A percentile compares a stretch with the other conserved stretches of the same genome.
Evolutionary conservation across 106 monocot species (phyloP).

Genomic region (Vanilla planifolia): DNA sequence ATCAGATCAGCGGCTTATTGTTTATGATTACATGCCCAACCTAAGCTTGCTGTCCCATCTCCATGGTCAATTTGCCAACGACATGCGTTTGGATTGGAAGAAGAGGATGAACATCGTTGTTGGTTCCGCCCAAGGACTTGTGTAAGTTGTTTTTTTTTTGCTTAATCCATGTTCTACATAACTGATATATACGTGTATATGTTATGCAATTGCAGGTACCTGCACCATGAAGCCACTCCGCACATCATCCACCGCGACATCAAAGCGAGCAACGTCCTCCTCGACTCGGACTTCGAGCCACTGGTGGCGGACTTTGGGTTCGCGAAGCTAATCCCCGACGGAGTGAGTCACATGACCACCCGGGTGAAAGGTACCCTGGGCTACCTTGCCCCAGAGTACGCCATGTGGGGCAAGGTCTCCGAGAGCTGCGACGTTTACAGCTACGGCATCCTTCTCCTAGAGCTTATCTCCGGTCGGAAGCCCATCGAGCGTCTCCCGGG

Average conservation of each 20-base stretch:
- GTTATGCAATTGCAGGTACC: too few species aligned
- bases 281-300: slow-evolving; percentile 27
- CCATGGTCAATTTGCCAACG: slow-evolving; percentile 34
- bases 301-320: slow-evolving; percentile 40
- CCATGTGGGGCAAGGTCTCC: slow-evolving; percentile 39
- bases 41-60: slow-evolving; percentile 51
- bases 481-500: slow-evolving; percentile 43
- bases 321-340: slow-evolving; percentile 35
- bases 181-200: too few species aligned
- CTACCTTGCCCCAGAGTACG: slow-evolving; percentile 39
- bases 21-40: slow-evolving; percentile 70
- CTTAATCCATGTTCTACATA: too few species aligned
- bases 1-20: slow-evolving; percentile 39
- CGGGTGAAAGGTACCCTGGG: slow-evolving; percentile 33
- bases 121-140: slow-evolving; percentile 37
- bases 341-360: slow-evolving; percentile 32
- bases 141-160: slow-evolving; percentile 27
- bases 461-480: slow-evolving; percentile 44
- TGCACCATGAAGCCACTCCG: slow-evolving; percentile 41
- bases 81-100: slow-evolving; percentile 34
- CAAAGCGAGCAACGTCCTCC: slow-evolving; percentile 56
- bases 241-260: slow-evolving; percentile 66
- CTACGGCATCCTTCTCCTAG: slow-evolving; percentile 50
- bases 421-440: slow-evolving; percentile 40
- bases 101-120: slow-evolving; percentile 31